These are phyloP conservation scores for Aspergillus ostianus DNA, from an alignment of 495 filamentous ascomycete genomes.

Conservation along the genomic window DNA sequence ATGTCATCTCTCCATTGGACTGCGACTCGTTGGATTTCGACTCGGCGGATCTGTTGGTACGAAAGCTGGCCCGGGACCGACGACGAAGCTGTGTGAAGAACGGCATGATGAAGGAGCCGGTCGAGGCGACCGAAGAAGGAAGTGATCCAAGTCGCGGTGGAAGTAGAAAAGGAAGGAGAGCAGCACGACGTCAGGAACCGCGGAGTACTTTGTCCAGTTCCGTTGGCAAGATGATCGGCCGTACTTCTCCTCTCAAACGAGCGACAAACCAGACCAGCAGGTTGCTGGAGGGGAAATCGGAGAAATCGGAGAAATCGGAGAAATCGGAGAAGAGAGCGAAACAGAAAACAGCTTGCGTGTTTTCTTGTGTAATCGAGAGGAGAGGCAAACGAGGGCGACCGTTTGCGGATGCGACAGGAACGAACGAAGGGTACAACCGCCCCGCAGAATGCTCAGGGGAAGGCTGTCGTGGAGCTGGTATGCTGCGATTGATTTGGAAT, in stretches of 20 bases:
- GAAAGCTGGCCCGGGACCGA: conserved; percentile 66
- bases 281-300: not conserved
- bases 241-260: conserved; percentile 13
- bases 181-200: not conserved
- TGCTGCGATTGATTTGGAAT: not conserved
- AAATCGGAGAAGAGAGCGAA: not conserved
- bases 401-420: conserved; percentile 39
- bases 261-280: conserved; percentile 5
- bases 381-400: conserved; percentile 29
- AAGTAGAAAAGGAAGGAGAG: conserved; percentile 2
- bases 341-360: not conserved
- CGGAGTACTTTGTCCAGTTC: not conserved
- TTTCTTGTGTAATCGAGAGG: not conserved
- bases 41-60: conserved; percentile 53
- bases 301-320: not conserved
- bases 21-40: conserved; percentile 46
- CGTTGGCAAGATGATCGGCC: not conserved
- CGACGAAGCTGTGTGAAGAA: conserved; percentile 79
- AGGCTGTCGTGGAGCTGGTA: not conserved
- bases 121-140: not conserved
- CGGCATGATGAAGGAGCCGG: conserved; percentile 38
- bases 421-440: conserved; percentile 21
- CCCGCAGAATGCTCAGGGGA: conserved; percentile 17
- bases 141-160: not conserved
- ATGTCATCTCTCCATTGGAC: conserved; percentile 48